phyloP scores from a whole-genome alignment of 257 asterid species.

The Gentiana macrophylla region DNA sequence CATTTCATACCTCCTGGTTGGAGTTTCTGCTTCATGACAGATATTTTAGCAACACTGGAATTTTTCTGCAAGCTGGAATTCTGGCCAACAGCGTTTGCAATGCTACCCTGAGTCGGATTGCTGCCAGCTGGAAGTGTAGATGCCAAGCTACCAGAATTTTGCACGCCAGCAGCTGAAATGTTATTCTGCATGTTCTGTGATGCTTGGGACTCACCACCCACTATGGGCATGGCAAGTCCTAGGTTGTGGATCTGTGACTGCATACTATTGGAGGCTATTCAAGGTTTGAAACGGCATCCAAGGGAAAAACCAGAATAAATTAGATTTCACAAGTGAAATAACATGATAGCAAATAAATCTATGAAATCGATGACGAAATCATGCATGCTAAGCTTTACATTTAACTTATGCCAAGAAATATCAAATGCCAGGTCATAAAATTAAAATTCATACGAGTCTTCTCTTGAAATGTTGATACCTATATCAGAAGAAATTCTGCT shows the following conservation, averaged over 20 bases:
- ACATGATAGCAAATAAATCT: not conserved
- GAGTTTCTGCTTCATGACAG: slow-evolving; percentile 58
- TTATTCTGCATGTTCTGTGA: slow-evolving; percentile 65
- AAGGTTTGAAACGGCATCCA: not conserved
- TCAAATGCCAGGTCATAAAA: not conserved
- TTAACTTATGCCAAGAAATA: not conserved
- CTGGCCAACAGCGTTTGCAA: slow-evolving; percentile 60
- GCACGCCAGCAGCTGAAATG: slow-evolving; percentile 52
- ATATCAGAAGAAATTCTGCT: slow-evolving; percentile 51
- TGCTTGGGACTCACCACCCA: slow-evolving; percentile 56
- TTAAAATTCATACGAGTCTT: not conserved
- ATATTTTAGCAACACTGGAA: slow-evolving; percentile 43
- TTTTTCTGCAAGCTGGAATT: slow-evolving; percentile 63
- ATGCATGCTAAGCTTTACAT: not conserved
- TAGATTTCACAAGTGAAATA: not conserved
- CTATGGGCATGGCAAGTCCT: slow-evolving; percentile 47
- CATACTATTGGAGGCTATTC: slow-evolving; percentile 55
- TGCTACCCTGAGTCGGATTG: slow-evolving; percentile 45
- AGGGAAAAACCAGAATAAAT: not conserved
- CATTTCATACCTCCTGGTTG: slow-evolving; percentile 61
- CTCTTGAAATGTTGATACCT: slow-evolving; percentile 29
- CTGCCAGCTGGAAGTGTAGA: slow-evolving; percentile 51
- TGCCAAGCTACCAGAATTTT: slow-evolving; percentile 59
- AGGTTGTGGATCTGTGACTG: slow-evolving; percentile 79
- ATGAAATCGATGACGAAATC: not conserved